Evolutionary conservation across 768 basidiomycete species (phyloP).

Genomic region (Crassisporium funariophilum): DNA sequence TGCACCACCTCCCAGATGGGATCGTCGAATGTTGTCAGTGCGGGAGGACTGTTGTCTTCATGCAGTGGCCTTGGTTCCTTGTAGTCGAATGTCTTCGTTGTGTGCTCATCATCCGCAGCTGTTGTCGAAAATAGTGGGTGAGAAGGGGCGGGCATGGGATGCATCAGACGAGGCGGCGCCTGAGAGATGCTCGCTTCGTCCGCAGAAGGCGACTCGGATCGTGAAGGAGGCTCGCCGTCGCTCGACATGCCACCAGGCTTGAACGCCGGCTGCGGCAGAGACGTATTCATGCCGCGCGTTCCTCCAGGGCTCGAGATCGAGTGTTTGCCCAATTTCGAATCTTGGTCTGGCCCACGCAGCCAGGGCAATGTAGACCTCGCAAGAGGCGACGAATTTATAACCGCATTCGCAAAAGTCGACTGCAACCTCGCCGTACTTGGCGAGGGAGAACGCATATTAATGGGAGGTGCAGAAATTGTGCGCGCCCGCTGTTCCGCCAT

Average conservation of each 20-base stretch:
- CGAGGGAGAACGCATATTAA: slow-evolving; percentile 5
- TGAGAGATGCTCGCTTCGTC: slow-evolving; percentile 16
- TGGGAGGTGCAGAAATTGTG: slow-evolving; percentile 23
- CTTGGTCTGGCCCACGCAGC: too few relatives aligned
- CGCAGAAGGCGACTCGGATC: slow-evolving; percentile 30
- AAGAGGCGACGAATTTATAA: too few relatives aligned
- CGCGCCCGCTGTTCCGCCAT: slow-evolving; percentile 18
- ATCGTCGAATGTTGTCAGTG: slow-evolving; percentile 64
- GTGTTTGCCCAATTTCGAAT: too few relatives aligned
- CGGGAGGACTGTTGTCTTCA: slow-evolving; percentile 51
- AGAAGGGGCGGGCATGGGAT: background rate
- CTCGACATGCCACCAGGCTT: slow-evolving; percentile 21
- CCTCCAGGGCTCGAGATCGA: too few relatives aligned
- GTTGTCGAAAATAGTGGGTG: background rate
- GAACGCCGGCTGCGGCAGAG: slow-evolving; percentile 8
- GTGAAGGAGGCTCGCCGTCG: slow-evolving; percentile 29
- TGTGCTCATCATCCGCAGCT: slow-evolving; percentile 4
- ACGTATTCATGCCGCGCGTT: too few relatives aligned
- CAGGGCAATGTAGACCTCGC: too few relatives aligned
- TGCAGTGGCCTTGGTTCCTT: slow-evolving; percentile 66
- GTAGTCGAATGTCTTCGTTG: slow-evolving; percentile 49
- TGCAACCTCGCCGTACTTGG: too few relatives aligned
- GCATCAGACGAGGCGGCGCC: background rate
- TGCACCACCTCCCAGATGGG: slow-evolving; percentile 85
- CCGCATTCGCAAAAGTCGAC: too few relatives aligned